Conservation (phyloP, 78 protist species). For the Emiliania huxleyi region DNA sequence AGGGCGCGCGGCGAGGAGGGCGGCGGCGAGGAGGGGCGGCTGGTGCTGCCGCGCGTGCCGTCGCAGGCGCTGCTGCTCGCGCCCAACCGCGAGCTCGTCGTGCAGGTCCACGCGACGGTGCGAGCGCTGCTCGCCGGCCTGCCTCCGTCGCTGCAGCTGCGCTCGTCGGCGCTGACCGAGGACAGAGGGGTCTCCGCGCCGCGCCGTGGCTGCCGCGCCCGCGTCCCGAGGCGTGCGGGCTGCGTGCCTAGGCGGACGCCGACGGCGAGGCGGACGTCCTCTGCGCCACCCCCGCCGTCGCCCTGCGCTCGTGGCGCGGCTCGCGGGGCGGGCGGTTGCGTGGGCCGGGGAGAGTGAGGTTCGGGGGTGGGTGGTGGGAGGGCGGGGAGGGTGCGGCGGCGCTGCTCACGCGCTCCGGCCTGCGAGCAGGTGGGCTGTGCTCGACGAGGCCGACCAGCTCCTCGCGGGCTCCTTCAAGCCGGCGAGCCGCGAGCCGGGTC, state of each 20-base stretch:
- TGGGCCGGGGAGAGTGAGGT: too few relatives aligned
- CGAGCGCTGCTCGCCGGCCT: background rate
- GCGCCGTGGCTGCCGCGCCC: too few relatives aligned
- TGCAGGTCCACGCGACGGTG: background rate
- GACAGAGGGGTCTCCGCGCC: too few relatives aligned
- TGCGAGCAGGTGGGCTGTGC: too few relatives aligned
- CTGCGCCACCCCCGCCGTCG: background rate
- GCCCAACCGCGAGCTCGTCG: background rate
- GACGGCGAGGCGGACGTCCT: background rate
- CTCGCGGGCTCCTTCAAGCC: constrained; percentile 16
- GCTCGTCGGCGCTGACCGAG: background rate
- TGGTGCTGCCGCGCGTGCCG: background rate
- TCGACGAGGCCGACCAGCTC: constrained; percentile 4
- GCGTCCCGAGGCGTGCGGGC: too few relatives aligned
- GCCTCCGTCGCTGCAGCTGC: background rate
- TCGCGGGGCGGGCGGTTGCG: too few relatives aligned
- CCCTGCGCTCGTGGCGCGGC: background rate
- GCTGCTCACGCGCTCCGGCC: too few relatives aligned
- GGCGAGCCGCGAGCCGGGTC: too few relatives aligned
- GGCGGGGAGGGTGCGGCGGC: too few relatives aligned
- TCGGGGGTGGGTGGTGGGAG: too few relatives aligned
- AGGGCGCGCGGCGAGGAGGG: too few relatives aligned
- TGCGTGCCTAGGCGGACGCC: too few relatives aligned
- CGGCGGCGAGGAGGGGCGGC: background rate
- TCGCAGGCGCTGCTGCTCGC: background rate